A percentile compares a stretch with the other conserved stretches of the same genome.
Evolutionary conservation across 2,329 filamentous ascomycete genomes (phyloP).

Genomic region (Ophiostoma angusticollis): DNA sequence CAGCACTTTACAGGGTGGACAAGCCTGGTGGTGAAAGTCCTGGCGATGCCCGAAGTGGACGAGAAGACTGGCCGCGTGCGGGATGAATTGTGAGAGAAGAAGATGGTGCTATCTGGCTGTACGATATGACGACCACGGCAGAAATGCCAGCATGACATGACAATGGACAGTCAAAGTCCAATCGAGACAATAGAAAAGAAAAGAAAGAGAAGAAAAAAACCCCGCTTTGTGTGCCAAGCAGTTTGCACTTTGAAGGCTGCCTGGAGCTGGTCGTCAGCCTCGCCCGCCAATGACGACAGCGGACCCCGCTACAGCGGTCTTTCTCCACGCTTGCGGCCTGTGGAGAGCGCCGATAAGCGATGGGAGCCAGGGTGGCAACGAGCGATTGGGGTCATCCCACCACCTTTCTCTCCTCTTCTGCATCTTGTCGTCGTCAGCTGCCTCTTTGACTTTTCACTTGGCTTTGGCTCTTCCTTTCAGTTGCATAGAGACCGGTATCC

Average conservation of each 20-base stretch:
- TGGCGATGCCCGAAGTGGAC: constrained; percentile 71
- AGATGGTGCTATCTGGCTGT: no score
- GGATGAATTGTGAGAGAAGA: constrained; percentile 35
- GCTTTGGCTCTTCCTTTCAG: background rate
- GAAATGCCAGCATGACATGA: no score
- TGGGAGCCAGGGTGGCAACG: background rate
- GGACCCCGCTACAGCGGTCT: background rate
- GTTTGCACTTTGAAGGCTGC: constrained; percentile 3
- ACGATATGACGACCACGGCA: no score
- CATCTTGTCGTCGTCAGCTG: background rate
- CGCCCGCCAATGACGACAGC: constrained; percentile 10
- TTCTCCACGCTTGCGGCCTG: background rate
- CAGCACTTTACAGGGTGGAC: constrained; percentile 99
- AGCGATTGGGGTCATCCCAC: background rate
- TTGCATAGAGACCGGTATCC: no score
- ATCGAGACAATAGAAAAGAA: background rate
- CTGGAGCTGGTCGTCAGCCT: constrained; percentile 3
- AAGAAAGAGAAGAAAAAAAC: background rate
- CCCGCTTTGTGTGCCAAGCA: background rate
- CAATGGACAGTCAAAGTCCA: no score
- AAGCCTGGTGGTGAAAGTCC: constrained; percentile 93
- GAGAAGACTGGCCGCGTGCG: constrained; percentile 19
- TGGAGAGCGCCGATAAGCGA: constrained; percentile 4
- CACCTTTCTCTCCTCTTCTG: background rate
- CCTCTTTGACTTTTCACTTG: background rate